Evolutionary conservation across 768 basidiomycete genomes (phyloP).

Genomic region (Zangia roseola): DNA sequence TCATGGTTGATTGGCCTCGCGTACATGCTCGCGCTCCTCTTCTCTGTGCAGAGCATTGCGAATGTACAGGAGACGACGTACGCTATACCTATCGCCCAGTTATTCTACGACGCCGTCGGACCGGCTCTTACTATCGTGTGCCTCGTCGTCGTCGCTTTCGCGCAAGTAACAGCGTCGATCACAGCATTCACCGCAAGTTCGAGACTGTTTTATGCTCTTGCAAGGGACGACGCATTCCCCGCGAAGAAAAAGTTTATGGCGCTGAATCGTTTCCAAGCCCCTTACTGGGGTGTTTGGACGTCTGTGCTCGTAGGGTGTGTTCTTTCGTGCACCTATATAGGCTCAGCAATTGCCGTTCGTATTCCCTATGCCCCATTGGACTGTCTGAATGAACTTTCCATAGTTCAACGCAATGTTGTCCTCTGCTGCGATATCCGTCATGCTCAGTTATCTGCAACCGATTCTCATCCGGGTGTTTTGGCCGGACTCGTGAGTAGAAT

Average conservation of each 20-base stretch:
- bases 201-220: constrained; percentile 54
- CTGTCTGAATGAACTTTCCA: background rate
- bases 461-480: constrained; percentile 59
- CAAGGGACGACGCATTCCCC: constrained; percentile 53
- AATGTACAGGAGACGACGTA: constrained; percentile 48
- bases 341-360: constrained; percentile 52
- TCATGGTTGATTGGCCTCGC: constrained; percentile 56
- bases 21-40: constrained; percentile 59
- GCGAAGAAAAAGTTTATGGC: constrained; percentile 46
- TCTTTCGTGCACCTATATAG: constrained; percentile 59
- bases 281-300: constrained; percentile 54
- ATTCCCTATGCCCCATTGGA: background rate
- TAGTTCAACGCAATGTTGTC: constrained; percentile 57
- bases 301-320: constrained; percentile 53
- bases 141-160: constrained; percentile 46
- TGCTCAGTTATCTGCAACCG: constrained; percentile 58
- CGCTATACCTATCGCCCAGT: constrained; percentile 60
- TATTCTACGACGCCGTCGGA: constrained; percentile 56
- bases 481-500: constrained; percentile 43
- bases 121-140: constrained; percentile 47
- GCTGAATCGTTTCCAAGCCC: constrained; percentile 52
- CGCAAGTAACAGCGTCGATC: constrained; percentile 54
- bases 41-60: constrained; percentile 52
- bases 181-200: constrained; percentile 61
- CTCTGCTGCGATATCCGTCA: constrained; percentile 55